Evolutionary conservation across 1,139 yeast genomes (phyloP), one percentile per base, ranked within the genome.

Genomic region (Geotrichum restrictum): DNA sequence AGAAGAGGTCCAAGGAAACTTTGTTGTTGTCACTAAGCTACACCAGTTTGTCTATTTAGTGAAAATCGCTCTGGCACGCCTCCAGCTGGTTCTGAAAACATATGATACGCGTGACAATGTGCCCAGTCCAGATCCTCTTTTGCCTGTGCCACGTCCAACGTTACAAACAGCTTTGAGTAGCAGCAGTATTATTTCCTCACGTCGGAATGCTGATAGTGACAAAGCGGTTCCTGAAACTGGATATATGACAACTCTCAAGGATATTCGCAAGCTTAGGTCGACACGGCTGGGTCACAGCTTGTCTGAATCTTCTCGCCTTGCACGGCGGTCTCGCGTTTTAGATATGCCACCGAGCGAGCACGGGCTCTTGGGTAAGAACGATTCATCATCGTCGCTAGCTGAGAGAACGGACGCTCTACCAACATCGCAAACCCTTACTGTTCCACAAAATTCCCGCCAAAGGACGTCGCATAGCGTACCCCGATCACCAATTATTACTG

Each of bases 61-160:
- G 59, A 85, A 87, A 62, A 89, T 93, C 59, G 98, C 98, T 0
- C 74, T 89, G 48, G 80, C 85, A 5, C 76, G 97, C 55, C 84
- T 96, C 1, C 82, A 80, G 61, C 77, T 83, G 21, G 89, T 85
- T 0, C 81, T 88, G 79, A 75, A 74, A 33, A 71, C 73, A 19
- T 60, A 59, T 43, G 77, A 75, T 56, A 61, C 66, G 1, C 52
- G 65, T 8, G 66, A 65, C 41, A 47, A 48, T 21, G 43, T 48
- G 14, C 41, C 39, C 4, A 34, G 19, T 21, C 33, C 33, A 5
- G 31, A 34, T 27, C 24, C 16, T 10, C 8, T 29, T 29, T 42
- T 21, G 3, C 39, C 46, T 22, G 32, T 33, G 3, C 47, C n/a
- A 24, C 18, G 33, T 1, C 46, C 46, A 27, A 32, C 40, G 5